A percentile compares a stretch with the other conserved stretches of the same genome.
Conservation (phyloP, 2,329 filamentous ascomycete species). For the Sporothrix brunneoviolacea region DNA sequence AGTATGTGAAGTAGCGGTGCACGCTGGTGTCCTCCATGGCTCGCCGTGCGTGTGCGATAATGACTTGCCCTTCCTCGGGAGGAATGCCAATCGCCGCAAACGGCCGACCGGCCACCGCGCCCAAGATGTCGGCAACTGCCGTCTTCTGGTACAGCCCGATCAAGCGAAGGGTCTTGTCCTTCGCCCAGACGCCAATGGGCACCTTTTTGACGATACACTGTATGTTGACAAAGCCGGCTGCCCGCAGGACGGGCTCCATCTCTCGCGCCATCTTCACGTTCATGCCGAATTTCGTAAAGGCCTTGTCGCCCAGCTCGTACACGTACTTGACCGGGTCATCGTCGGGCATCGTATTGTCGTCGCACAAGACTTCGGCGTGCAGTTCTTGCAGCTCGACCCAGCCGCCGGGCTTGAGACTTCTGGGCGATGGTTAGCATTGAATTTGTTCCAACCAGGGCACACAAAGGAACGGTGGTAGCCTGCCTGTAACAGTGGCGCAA, state of each 20-base stretch:
- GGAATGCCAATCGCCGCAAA: conserved; percentile 30
- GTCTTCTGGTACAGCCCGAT: conserved; percentile 36
- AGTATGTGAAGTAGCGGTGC: conserved; percentile 36
- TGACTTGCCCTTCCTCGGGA: conserved; percentile 24
- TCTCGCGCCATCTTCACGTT: conserved; percentile 28
- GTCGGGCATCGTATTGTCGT: conserved; percentile 35
- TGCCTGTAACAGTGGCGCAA: conserved; percentile 34
- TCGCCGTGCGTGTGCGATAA: conserved; percentile 25
- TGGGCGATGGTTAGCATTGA: conserved; percentile 1
- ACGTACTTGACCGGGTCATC: conserved; percentile 33
- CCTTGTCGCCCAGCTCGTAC: conserved; percentile 22
- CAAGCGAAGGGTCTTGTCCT: conserved; percentile 31
- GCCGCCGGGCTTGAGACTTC: conserved; percentile 39
- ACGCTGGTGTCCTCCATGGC: conserved; percentile 29
- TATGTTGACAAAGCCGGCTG: conserved; percentile 38
- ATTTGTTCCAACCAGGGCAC: too few species aligned
- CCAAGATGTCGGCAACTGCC: conserved; percentile 32
- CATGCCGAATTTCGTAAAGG: conserved; percentile 31
- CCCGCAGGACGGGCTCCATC: conserved; percentile 29
- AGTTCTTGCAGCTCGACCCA: conserved; percentile 45
- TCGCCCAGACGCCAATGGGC: conserved; percentile 39
- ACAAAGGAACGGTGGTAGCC: too few species aligned
- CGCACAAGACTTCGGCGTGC: conserved; percentile 32
- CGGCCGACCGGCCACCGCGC: conserved; percentile 36
- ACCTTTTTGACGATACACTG: conserved; percentile 35